Base-by-base conservation (phyloP, 2,329 filamentous ascomycete species). In the Talaromyces rugulosus region DNA sequence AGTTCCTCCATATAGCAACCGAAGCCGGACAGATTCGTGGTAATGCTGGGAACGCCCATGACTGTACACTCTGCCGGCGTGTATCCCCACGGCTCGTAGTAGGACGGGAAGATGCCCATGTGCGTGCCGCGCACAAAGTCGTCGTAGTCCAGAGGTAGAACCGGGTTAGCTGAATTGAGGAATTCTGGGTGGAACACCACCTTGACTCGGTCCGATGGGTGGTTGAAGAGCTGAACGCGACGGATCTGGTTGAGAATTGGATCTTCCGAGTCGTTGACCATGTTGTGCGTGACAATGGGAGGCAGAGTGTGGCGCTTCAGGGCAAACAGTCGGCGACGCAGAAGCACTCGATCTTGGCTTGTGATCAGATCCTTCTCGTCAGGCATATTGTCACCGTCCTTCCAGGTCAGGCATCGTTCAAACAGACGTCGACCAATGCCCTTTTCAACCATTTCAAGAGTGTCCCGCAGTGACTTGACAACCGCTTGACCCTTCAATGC, bases 1-100 rank as follows among this genome's bases (percentile, higher is more conserved):
- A 98, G 81, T 78, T 98, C 95, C 77, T 99, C 95, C 95, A 99
- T 99, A 78, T 99, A 98, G 79, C 95, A 98, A 56, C 95, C 95
- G 72, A 99, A 99, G 23, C 95, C 95, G 6, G 95, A 98, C 52
- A 99, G 81, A 77, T 99, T 99, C 31, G 94, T 98, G 11, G 95
- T 98, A 78, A 99, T 97, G 77, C 92, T 96, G 51, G 95, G 95
- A 47, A 99, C 93, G 70, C 95, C 95, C 95, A 98, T 98, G 65
- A 98, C 95, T 0, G 95, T 98, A 78, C 95, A 99, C 77, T 98
- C 95, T 58, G 95, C 94, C 0, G 94, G 95, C 2, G 95, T 99
- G 78, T 99, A 99, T 53, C 95, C 95, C 95, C 95, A 99, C 8
- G 95, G 95, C 80, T 99, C 95, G 76, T 99, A 99, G 85, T 98